phyloP scores from a whole-genome alignment of 2,329 filamentous ascomycete species.

The Colletotrichum tabaci region DNA sequence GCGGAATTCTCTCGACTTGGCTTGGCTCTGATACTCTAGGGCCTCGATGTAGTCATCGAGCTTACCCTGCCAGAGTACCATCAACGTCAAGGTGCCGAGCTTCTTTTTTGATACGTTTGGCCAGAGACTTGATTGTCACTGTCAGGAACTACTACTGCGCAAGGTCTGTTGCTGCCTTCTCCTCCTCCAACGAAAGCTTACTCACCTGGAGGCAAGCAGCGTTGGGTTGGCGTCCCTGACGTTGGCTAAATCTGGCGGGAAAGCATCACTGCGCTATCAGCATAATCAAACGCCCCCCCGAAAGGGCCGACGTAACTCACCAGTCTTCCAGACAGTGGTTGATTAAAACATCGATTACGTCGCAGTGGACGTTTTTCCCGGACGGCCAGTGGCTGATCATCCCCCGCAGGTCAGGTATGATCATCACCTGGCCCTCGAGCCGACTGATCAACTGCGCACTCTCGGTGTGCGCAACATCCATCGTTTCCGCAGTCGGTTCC shows the following conservation, averaged over 20 bases:
- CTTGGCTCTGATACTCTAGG: slow-evolving; percentile 25
- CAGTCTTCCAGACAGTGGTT: background rate
- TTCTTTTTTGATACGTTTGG: slow-evolving; percentile 18
- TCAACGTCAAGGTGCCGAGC: slow-evolving; percentile 23
- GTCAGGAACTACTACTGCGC: slow-evolving; percentile 21
- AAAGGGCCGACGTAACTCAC: slow-evolving; percentile 20
- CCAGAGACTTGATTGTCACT: slow-evolving; percentile 24
- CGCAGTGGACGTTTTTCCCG: slow-evolving; percentile 16
- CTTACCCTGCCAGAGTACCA: slow-evolving; percentile 40
- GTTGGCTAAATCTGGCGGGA: slow-evolving; percentile 17
- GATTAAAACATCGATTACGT: slow-evolving; percentile 22
- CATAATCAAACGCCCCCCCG: background rate
- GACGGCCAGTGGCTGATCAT: slow-evolving; percentile 38
- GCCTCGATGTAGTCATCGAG: slow-evolving; percentile 40
- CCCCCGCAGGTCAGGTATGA: slow-evolving; percentile 30
- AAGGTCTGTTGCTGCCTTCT: background rate
- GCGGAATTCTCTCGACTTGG: slow-evolving; percentile 27
- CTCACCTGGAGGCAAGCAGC: slow-evolving; percentile 36
- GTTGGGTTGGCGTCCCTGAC: slow-evolving; percentile 35
- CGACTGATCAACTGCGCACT: slow-evolving; percentile 30
- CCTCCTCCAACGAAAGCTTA: background rate
- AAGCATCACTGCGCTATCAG: slow-evolving; percentile 9
- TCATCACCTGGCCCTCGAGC: slow-evolving; percentile 32
- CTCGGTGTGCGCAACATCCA: slow-evolving; percentile 23
- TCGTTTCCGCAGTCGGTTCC: slow-evolving; percentile 8